Evolutionary conservation across 768 basidiomycete species (phyloP), one percentile per base, ranked within the genome.

Genomic region (Strobilomyces echinocephalus): DNA sequence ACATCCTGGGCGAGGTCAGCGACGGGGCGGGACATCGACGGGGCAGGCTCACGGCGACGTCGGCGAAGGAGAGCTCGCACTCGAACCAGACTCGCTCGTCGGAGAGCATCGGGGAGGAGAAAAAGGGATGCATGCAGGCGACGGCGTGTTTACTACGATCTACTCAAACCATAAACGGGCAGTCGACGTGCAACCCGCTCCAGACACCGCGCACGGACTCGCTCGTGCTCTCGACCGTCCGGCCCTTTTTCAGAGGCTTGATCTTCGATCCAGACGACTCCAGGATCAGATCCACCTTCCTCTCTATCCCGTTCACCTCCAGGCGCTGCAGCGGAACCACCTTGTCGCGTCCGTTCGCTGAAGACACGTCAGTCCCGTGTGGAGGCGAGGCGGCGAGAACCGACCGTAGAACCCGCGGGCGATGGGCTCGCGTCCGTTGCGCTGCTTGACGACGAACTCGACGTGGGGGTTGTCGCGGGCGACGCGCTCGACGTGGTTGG

Each of bases 211-310:
- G 83, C 10, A 88, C 77, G 16, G 89, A 79, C 72, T 90, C 88
- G 46, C 86, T 84, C 28, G 79, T 81, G 64, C 87, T 90, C 75
- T 89, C 83, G 28, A 95, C 86, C 16, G 79, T 76, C 54, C 82
- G 71, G 1, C 65, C 63, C 44, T 75, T 80, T 67, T 92, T 91
- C 63, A 94, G 73, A 14, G 85, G 77, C 66, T 83, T 84, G 53
- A 95, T 92, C 71, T 91, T 89, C 42, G 85, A 82, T 21, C 93
- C 93, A 7, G 90, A 92, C 33, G 92, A 83, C 69, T 92, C 91
- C 46, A 95, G 81, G 38, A 95, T 75, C 28, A 95, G 81, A 58
- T 88, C 76, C 51, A 92, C 80, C 72, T 95, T 95, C 67, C 82
- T 75, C 59, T 82, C 77, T 63, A 95, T 83, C 21, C 80, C 83